Base-by-base conservation (phyloP, 1,284 basidiomycete genomes). In the Pisolithus thermaeus region DNA sequence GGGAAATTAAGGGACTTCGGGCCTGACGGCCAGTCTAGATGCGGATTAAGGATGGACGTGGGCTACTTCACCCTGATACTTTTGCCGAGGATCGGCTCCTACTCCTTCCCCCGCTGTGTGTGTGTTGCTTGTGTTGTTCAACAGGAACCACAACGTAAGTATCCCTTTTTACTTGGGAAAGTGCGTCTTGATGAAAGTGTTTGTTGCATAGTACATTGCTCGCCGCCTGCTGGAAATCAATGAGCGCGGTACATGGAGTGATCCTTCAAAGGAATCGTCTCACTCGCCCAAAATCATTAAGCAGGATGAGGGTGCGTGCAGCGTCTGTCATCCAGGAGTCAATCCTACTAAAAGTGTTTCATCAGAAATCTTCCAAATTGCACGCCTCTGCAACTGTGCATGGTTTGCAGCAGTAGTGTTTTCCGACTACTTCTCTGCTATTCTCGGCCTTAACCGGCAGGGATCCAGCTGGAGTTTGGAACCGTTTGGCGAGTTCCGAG, bases 141-240 rank as follows among this genome's bases (percentile, higher is more conserved):
- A 78, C 60, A 75, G 90, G 20, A 91, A 92, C 59, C 92, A 95
- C 69, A 95, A 95, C 62, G 87, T 89, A 55, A 57, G 82, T 41
- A 6, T 69, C 39, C 41, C 9, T 3, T 20, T 16, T 51, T 41
- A 22, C 9, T 7, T 20, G 7, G 43, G 45, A 20, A 22, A 39
- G 3, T 6, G 2, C 16, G 23, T 44, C 5, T 28, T 36, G 16
- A 30, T 30, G 8, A 30, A 11, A 30, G 3, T 9, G 28, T 8
- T 30, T 25, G 50, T n/a, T 3, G 30, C 41, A 2, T 43, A 90
- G 88, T 90, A 86, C 64, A 91, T 95, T 57, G 90, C 86, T 5
- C 73, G 75, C 55, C 88, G 83, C 58, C 70, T 95, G 4, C 73
- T 88, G 52, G 80, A 87, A 61, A 83, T 93, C 60, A 92, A 93